A percentile compares a stretch with the other conserved stretches of the same genome.
Evolutionary conservation across 345 rosid species (phyloP).

Genomic region (Eucalyptus cladocalyx): DNA sequence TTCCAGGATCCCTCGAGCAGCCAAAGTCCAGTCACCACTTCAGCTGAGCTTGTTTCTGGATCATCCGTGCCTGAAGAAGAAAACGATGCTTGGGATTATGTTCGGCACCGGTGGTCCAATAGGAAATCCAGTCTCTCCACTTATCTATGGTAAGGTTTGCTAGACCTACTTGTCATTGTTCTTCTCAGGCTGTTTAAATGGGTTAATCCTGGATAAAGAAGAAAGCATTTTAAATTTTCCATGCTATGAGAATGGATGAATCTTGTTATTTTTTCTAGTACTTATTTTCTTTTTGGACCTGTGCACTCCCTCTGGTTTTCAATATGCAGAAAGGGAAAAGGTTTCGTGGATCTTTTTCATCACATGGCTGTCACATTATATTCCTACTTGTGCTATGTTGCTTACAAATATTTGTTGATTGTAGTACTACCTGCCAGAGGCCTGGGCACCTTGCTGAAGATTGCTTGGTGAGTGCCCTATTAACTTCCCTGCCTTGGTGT

Average conservation of each 20-base stretch:
- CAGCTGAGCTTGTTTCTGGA: conserved; percentile 4
- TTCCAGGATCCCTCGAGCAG: conserved; percentile 16
- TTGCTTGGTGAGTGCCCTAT: conserved; percentile 21
- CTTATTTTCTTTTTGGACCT: not conserved
- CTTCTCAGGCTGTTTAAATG: not conserved
- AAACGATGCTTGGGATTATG: conserved; percentile 43
- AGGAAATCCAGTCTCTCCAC: conserved; percentile 51
- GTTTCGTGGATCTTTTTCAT: not conserved
- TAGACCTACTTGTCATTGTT: not conserved
- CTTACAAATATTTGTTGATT: not conserved
- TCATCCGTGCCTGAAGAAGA: conserved; percentile 9
- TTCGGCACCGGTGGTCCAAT: conserved; percentile 31
- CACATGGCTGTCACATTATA: not conserved
- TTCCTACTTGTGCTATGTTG: not conserved
- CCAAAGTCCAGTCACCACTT: not conserved
- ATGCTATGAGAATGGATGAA: not conserved
- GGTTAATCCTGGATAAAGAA: not conserved
- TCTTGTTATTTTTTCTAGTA: not conserved
- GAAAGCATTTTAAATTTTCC: not conserved
- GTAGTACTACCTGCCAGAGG: conserved; percentile 56
- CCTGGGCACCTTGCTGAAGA: conserved; percentile 74
- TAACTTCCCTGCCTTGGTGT: not conserved
- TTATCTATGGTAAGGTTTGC: conserved; percentile 32
- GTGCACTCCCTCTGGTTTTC: not conserved
- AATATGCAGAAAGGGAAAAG: not conserved